phyloP scores from a whole-genome alignment of 2,329 filamentous ascomycete genomes.

The Fusarium penzigii region DNA sequence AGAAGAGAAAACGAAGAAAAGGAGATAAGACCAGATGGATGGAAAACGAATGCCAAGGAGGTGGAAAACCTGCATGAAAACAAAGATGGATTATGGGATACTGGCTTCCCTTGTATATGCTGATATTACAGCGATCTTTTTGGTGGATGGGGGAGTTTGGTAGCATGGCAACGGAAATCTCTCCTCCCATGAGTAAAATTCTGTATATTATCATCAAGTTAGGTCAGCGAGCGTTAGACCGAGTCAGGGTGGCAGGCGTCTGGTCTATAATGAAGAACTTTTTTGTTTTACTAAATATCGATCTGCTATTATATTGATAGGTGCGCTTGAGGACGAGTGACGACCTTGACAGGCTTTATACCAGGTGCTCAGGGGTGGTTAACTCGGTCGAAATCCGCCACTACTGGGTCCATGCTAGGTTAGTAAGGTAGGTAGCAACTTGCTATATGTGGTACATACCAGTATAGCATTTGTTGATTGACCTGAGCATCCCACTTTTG shows the following conservation, averaged over 20 bases:
- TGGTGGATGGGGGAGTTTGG: conserved; percentile 27
- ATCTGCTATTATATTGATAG: neutral
- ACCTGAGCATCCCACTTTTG: no score
- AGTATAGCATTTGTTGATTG: no score
- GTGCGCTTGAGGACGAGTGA: neutral
- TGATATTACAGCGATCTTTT: conserved; percentile 27
- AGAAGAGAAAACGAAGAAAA: conserved; percentile 10
- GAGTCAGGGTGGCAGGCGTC: conserved; percentile 37
- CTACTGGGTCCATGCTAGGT: no score
- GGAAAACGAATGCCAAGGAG: neutral
- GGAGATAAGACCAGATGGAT: neutral
- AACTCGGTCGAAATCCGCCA: no score
- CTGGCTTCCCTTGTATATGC: conserved; percentile 32
- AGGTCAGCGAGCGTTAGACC: conserved; percentile 49
- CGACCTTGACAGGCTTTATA: neutral
- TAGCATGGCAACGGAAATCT: conserved; percentile 50
- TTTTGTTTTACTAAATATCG: conserved; percentile 15
- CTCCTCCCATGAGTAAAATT: conserved; percentile 48
- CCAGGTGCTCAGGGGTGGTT: no score
- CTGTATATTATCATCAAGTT: conserved; percentile 51
- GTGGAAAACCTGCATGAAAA: neutral
- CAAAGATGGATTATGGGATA: conserved; percentile 16
- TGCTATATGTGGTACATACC: no score
- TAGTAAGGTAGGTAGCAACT: no score
- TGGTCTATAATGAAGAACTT: conserved; percentile 33